These are phyloP conservation scores for Arxiozyma slooffiae DNA, from an alignment of 1,139 yeast genomes.

Conservation along the genomic window DNA sequence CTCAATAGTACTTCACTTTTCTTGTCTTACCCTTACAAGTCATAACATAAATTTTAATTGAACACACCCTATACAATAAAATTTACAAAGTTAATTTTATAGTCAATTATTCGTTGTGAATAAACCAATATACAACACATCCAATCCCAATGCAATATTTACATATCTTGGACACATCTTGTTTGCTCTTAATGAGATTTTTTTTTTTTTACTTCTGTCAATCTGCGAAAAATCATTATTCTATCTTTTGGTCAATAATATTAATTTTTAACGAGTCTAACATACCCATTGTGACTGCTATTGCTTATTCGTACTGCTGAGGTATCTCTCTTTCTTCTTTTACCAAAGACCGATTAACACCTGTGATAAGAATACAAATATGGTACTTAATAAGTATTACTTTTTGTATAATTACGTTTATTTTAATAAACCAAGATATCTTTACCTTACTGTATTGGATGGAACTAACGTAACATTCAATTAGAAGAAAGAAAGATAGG, in stretches of 20 bases:
- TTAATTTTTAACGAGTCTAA: constrained; percentile 2
- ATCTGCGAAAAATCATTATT: background rate
- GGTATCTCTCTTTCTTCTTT: background rate
- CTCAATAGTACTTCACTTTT: too few relatives aligned
- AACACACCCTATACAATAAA: background rate
- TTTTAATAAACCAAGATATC: background rate
- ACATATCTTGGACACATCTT: background rate
- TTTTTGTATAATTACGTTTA: too few relatives aligned
- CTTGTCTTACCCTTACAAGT: background rate
- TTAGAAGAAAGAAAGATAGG: background rate
- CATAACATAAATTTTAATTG: too few relatives aligned
- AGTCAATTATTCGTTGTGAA: background rate
- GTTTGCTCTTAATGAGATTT: too few relatives aligned
- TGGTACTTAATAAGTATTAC: too few relatives aligned
- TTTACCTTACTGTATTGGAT: background rate
- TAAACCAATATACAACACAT: background rate
- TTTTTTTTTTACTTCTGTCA: background rate
- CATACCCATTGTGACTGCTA: constrained; percentile 25
- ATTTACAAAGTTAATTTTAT: too few relatives aligned
- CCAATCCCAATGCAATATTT: too few relatives aligned
- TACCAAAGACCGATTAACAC: too few relatives aligned
- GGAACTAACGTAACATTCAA: background rate
- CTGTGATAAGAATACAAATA: too few relatives aligned
- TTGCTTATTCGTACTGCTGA: constrained; percentile 14
- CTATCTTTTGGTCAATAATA: background rate